phyloP scores from a whole-genome alignment of 805 yeast species.

The Saturnispora halmiae region DNA sequence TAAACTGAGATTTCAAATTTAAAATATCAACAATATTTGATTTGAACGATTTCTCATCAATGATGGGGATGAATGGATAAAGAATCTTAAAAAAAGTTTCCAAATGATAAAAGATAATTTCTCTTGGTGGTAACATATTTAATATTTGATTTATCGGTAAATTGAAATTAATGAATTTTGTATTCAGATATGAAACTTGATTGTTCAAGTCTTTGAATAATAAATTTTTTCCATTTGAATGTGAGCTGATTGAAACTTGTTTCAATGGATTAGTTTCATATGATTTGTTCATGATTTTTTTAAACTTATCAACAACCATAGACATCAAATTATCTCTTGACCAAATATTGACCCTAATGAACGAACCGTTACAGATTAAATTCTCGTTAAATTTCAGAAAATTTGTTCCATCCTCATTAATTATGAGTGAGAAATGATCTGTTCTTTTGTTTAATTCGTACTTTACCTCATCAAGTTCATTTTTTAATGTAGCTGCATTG shows the following conservation, averaged over 20 bases:
- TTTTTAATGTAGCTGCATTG: not conserved
- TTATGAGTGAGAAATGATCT: constrained; percentile 1
- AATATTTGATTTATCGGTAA: constrained; percentile 10
- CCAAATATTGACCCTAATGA: constrained; percentile 6
- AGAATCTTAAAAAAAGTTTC: constrained; percentile 31
- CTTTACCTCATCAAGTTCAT: constrained; percentile 3
- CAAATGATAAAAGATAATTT: constrained; percentile 31
- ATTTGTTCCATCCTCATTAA: not conserved
- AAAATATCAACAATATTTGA: constrained; percentile 29
- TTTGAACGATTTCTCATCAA: constrained; percentile 35
- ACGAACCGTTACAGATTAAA: constrained; percentile 5
- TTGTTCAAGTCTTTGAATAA: constrained; percentile 12
- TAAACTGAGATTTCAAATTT: constrained; percentile 5
- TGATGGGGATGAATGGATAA: constrained; percentile 40
- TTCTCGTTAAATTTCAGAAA: not conserved
- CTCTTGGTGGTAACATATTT: constrained; percentile 23
- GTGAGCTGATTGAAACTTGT: not conserved
- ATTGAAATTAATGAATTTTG: not conserved
- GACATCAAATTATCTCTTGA: constrained; percentile 5
- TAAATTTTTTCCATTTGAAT: constrained; percentile 1
- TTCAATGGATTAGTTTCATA: not conserved
- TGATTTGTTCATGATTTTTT: not conserved
- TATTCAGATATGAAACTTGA: not conserved
- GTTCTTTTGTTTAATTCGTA: not conserved
- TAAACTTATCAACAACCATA: not conserved